Evolutionary conservation across 2,329 filamentous ascomycete species (phyloP).

Genomic region (Calonectria multiphialidica): DNA sequence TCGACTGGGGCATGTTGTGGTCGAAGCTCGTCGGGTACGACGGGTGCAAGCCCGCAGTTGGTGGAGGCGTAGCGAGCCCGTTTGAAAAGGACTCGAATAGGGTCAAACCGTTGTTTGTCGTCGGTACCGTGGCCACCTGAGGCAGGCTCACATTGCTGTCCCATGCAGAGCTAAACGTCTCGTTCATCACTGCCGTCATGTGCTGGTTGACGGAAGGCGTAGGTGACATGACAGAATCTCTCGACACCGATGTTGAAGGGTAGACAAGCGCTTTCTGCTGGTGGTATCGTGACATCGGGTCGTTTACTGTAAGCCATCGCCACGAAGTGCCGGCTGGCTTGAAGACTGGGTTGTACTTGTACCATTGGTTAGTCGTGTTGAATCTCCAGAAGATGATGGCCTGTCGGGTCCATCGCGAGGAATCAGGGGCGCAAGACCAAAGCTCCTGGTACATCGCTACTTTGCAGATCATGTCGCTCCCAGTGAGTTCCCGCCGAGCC

Average conservation of each 20-base stretch:
- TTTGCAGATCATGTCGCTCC: slow-evolving; percentile 69
- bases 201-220: slow-evolving; percentile 64
- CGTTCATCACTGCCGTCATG: slow-evolving; percentile 66
- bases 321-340: slow-evolving; percentile 68
- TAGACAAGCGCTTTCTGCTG: slow-evolving; percentile 61
- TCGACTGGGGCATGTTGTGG: slow-evolving; percentile 45
- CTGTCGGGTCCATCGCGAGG: slow-evolving; percentile 66
- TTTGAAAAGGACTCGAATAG: slow-evolving; percentile 64
- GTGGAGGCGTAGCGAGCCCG: slow-evolving; percentile 69
- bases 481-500: slow-evolving; percentile 56
- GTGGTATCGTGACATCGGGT: slow-evolving; percentile 70
- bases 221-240: slow-evolving; percentile 66
- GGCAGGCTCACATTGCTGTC: slow-evolving; percentile 50
- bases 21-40: slow-evolving; percentile 62
- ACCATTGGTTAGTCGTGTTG: slow-evolving; percentile 64
- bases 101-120: slow-evolving; percentile 50
- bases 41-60: slow-evolving; percentile 63
- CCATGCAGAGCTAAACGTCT: slow-evolving; percentile 66
- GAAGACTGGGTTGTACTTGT: slow-evolving; percentile 61
- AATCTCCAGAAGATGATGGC: slow-evolving; percentile 75
- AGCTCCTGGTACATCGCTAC: slow-evolving; percentile 78
- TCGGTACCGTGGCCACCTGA: slow-evolving; percentile 49
- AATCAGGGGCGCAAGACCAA: slow-evolving; percentile 65
- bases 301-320: slow-evolving; percentile 72
- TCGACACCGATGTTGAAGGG: slow-evolving; percentile 47